These are phyloP conservation scores for Didymella pomorum DNA, from an alignment of 2,329 filamentous ascomycete species.

Conservation along the genomic window DNA sequence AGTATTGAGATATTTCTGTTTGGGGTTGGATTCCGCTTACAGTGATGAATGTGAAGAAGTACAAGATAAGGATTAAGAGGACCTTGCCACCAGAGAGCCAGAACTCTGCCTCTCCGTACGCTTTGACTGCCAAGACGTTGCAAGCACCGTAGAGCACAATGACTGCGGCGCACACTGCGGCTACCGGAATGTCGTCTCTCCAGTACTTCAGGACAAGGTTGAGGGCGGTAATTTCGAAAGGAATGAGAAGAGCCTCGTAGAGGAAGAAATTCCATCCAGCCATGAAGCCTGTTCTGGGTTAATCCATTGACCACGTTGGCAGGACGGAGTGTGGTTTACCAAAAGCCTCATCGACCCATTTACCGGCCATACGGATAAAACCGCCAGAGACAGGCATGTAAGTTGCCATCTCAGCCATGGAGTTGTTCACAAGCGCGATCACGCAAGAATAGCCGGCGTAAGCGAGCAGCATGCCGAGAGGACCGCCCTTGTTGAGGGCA, in stretches of 20 bases:
- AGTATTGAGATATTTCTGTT: not conserved
- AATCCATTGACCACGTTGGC: not conserved
- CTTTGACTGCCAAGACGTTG: constrained; percentile 57
- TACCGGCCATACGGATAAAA: constrained; percentile 64
- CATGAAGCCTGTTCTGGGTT: constrained; percentile 57
- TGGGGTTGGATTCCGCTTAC: not conserved
- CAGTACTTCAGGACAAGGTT: constrained; percentile 51
- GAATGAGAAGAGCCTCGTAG: constrained; percentile 61
- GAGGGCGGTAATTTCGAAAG: constrained; percentile 60
- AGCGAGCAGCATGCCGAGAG: constrained; percentile 65
- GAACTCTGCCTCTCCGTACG: constrained; percentile 57
- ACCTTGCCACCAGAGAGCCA: constrained; percentile 58
- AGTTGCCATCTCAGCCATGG: constrained; percentile 70
- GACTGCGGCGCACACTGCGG: constrained; percentile 52
- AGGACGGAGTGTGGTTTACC: not conserved
- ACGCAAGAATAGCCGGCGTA: constrained; percentile 65
- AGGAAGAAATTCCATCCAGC: constrained; percentile 62
- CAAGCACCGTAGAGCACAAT: constrained; percentile 55
- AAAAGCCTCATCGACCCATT: constrained; percentile 15
- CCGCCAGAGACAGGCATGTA: constrained; percentile 70
- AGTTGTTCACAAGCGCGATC: constrained; percentile 70
- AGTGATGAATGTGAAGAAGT: constrained; percentile 57
- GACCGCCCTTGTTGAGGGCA: constrained; percentile 61
- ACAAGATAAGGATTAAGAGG: constrained; percentile 56
- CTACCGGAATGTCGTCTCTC: constrained; percentile 57